These are phyloP conservation scores for Citeromyces nyonsensis DNA, from an alignment of 805 yeast genomes.

Conservation along the genomic window DNA sequence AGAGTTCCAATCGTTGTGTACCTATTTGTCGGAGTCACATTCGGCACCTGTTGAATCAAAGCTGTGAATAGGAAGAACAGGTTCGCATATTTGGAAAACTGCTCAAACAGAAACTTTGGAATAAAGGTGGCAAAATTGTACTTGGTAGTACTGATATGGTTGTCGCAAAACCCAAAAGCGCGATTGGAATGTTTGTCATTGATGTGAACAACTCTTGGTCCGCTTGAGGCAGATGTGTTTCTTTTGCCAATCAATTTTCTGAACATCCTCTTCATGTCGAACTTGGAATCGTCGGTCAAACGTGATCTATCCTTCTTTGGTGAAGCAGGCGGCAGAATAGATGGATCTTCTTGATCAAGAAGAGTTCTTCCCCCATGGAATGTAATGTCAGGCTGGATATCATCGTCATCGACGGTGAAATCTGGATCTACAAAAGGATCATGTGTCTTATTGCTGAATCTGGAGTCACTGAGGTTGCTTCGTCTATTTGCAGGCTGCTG, in stretches of 20 bases:
- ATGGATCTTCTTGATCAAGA: constrained; percentile 1
- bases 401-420: constrained; percentile 6
- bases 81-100: constrained; percentile 93
- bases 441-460: too few relatives aligned
- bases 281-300: constrained; percentile 1
- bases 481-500: too few relatives aligned
- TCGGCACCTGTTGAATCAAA: constrained; percentile 90
- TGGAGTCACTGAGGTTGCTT: too few relatives aligned
- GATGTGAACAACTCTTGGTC: constrained; percentile 52
- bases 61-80: constrained; percentile 88
- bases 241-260: constrained; percentile 3
- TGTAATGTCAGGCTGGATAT: not conserved
- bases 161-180: constrained; percentile 47
- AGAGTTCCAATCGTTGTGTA: constrained; percentile 92
- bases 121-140: constrained; percentile 86
- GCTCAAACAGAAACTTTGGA: constrained; percentile 92
- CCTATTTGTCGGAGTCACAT: constrained; percentile 90
- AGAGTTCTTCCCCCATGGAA: not conserved
- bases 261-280: constrained; percentile 5
- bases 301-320: too few relatives aligned
- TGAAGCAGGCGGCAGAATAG: too few relatives aligned
- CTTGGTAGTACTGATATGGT: constrained; percentile 89
- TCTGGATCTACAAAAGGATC: constrained; percentile 1
- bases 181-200: constrained; percentile 46
- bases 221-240: constrained; percentile 6